Evolutionary conservation across 768 basidiomycete genomes (phyloP), one percentile per base, ranked within the genome.

Genomic region (Pleurotus djamor): DNA sequence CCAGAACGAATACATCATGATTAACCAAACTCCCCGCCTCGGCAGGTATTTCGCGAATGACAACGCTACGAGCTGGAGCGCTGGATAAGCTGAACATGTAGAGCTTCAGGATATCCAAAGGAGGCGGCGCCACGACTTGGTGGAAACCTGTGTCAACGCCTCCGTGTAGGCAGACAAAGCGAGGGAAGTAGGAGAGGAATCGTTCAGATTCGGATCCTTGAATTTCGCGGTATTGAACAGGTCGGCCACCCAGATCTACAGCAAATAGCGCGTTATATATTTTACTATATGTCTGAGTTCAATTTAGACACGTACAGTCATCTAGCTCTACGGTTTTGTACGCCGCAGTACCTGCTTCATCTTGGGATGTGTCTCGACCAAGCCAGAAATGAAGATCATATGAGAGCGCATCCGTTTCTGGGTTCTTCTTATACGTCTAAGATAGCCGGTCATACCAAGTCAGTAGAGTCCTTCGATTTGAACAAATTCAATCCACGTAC

Each of bases 301-400:
- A 28, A 17, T 10, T 7, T 9, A 44, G 37, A 7, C 4, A 74
- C 82, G 54, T 54, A 87, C 85, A 77, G 63, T 87, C 86, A 60
- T 88, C 87, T 1, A 86, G 73, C 66, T 87, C 86, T 9, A 87
- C 84, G 5, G 84, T 84, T 75, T 86, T 87, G 67, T 85, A 87
- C 3, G 83, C 84, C 8, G 84, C 85, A 4, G 83, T 85, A 2
- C 81, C 83, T 9, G 79, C 83, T 66, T 88, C 85, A 60, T 87
- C 84, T 64, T 84, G 81, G 17, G 75, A 81, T 0, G 85, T 86
- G 52, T 83, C 72, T 58, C 77, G 71, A 10, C 87, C 85, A 3
- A 87, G 71, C 85, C 85, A 88, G 67, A 87, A 87, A 67, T 88
- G 85, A 33, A 88, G 73, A 66, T 88, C 76, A 64, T 83, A 85